Conservation (phyloP, 495 filamentous ascomycete species). For the Lepraria neglecta region DNA sequence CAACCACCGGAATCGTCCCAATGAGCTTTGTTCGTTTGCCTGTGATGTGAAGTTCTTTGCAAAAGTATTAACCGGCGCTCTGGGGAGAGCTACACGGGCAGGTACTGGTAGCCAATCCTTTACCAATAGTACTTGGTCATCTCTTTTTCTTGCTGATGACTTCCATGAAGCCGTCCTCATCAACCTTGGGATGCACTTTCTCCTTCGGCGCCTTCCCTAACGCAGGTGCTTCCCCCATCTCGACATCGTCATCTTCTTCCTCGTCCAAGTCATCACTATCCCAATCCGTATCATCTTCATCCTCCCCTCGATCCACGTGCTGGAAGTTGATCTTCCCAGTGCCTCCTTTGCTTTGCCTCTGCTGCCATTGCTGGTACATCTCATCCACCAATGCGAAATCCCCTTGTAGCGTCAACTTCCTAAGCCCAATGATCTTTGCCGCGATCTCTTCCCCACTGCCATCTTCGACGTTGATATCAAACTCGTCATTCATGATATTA, state of each 20-base stretch:
- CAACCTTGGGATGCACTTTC: slow-evolving; percentile 67
- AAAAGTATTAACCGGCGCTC: neutral
- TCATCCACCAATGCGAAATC: slow-evolving; percentile 62
- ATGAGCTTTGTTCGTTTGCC: too few relatives aligned
- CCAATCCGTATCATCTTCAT: slow-evolving; percentile 49
- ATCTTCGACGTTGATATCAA: slow-evolving; percentile 85
- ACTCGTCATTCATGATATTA: slow-evolving; percentile 92
- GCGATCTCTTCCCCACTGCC: slow-evolving; percentile 72
- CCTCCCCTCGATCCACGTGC: slow-evolving; percentile 46
- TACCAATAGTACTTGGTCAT: slow-evolving; percentile 24
- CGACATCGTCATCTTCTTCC: slow-evolving; percentile 56
- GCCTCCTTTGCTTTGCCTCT: slow-evolving; percentile 46
- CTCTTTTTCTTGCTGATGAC: slow-evolving; percentile 67
- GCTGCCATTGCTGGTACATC: slow-evolving; percentile 60
- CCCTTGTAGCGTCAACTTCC: slow-evolving; percentile 53
- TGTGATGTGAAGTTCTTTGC: too few relatives aligned
- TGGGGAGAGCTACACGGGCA: neutral
- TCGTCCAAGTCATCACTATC: slow-evolving; percentile 50
- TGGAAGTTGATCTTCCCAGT: slow-evolving; percentile 49
- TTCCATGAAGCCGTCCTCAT: slow-evolving; percentile 93
- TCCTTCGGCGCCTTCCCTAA: slow-evolving; percentile 53
- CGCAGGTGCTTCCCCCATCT: slow-evolving; percentile 69
- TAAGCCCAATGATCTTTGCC: slow-evolving; percentile 59
- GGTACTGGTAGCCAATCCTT: neutral
- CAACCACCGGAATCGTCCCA: too few relatives aligned